These are phyloP conservation scores for Cladorrhinum sp. DNA, from an alignment of 2,329 filamentous ascomycete genomes.

Conservation along the genomic window DNA sequence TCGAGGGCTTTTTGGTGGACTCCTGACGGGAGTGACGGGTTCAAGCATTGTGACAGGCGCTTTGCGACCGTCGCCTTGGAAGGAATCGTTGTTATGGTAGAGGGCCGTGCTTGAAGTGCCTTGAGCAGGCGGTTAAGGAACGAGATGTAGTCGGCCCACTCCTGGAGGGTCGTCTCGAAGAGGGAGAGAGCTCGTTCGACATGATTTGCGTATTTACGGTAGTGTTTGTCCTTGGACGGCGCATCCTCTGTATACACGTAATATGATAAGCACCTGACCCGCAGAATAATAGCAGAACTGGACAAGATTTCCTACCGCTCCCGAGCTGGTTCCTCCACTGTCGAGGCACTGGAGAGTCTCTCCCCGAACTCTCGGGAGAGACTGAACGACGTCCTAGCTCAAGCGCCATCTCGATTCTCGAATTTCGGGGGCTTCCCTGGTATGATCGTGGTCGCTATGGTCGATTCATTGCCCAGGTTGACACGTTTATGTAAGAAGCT, in stretches of 20 bases:
- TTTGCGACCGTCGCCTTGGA: constrained; percentile 82
- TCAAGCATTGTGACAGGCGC: constrained; percentile 90
- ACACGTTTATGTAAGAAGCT: neutral
- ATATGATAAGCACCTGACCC: neutral
- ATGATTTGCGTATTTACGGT: constrained; percentile 83
- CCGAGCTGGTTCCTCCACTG: constrained; percentile 76
- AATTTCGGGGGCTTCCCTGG: constrained; percentile 21
- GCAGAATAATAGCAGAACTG: neutral
- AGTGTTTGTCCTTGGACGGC: constrained; percentile 61
- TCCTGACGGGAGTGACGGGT: constrained; percentile 87
- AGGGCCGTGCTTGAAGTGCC: constrained; percentile 83
- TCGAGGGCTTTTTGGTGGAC: constrained; percentile 97
- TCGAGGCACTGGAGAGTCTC: constrained; percentile 70
- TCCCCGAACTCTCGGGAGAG: constrained; percentile 82
- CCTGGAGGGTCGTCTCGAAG: constrained; percentile 90
- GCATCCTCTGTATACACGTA: constrained; percentile 46
- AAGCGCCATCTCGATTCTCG: constrained; percentile 66
- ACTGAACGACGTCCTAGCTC: constrained; percentile 59
- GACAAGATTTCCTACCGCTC: constrained; percentile 58
- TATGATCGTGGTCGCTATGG: constrained; percentile 14
- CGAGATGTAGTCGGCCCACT: constrained; percentile 99
- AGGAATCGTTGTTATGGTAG: constrained; percentile 69
- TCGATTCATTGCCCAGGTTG: constrained; percentile 27
- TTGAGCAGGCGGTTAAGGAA: constrained; percentile 90
- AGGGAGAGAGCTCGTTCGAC: constrained; percentile 84